A percentile compares a stretch with the other conserved stretches of the same genome.
These are phyloP conservation scores for Scedosporium boydii DNA, from an alignment of 2,329 filamentous ascomycete species.

Conservation along the genomic window DNA sequence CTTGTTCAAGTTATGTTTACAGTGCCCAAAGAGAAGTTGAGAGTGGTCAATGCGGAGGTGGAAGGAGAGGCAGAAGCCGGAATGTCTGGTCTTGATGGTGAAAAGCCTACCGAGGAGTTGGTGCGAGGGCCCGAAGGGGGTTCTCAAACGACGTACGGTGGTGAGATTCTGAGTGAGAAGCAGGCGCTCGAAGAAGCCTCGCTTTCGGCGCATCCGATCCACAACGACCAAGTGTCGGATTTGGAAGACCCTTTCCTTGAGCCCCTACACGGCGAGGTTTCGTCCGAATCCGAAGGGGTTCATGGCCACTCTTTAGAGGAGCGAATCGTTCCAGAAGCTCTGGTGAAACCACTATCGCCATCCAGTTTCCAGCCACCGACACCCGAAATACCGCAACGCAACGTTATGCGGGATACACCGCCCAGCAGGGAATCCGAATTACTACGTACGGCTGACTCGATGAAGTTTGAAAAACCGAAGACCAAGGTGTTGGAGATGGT, in stretches of 20 bases:
- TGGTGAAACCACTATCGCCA: background rate
- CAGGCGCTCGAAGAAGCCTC: background rate
- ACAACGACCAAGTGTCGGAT: background rate
- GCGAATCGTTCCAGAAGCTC: background rate
- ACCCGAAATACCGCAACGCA: background rate
- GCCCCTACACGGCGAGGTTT: background rate
- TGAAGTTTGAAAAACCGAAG: constrained; percentile 30
- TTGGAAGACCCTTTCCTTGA: constrained; percentile 2
- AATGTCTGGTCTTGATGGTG: background rate
- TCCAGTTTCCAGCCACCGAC: background rate
- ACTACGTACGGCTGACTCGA: constrained; percentile 32
- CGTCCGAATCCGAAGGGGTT: background rate
- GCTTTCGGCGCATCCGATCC: background rate
- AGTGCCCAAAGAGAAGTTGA: constrained; percentile 72
- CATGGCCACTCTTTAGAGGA: background rate
- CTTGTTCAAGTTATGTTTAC: constrained; percentile 86
- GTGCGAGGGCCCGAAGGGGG: background rate
- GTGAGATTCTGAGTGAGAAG: background rate
- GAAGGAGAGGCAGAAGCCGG: constrained; percentile 21
- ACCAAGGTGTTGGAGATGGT: constrained; percentile 46
- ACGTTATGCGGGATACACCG: background rate
- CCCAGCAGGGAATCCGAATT: background rate
- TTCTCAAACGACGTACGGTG: too few species aligned
- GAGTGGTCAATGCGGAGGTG: constrained; percentile 77
- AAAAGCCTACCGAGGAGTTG: background rate